These are phyloP conservation scores for Elaeis guineensis DNA, from an alignment of 176 grass and related monocot species.

Conservation along the genomic window DNA sequence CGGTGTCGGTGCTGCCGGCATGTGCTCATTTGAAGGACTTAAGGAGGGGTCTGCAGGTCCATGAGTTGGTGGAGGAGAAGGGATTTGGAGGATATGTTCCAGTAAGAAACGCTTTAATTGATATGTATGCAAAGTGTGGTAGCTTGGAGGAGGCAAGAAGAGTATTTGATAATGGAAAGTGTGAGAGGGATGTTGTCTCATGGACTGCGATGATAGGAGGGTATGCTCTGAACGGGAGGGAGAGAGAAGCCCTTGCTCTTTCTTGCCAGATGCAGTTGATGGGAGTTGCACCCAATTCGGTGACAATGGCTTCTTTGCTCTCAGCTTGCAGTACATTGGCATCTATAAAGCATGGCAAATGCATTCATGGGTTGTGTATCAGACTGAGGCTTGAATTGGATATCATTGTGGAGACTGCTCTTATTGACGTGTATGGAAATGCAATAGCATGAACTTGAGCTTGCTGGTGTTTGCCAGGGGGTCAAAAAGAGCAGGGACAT, in stretches of 20 bases:
- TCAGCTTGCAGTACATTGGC: slow-evolving; percentile 33
- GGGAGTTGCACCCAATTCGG: slow-evolving; percentile 38
- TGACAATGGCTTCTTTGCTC: slow-evolving; percentile 52
- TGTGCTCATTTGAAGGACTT: slow-evolving; percentile 45
- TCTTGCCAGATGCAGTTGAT: slow-evolving; percentile 31
- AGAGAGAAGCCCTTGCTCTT: slow-evolving; percentile 26
- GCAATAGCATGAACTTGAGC: slow-evolving; percentile 15
- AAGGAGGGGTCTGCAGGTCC: slow-evolving; percentile 34
- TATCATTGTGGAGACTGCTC: slow-evolving; percentile 47
- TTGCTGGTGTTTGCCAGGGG: slow-evolving; percentile 25
- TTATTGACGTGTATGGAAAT: slow-evolving; percentile 46
- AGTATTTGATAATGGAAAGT: slow-evolving; percentile 28
- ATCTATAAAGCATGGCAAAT: slow-evolving; percentile 29
- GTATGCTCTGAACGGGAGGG: slow-evolving; percentile 18
- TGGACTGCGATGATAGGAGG: slow-evolving; percentile 64
- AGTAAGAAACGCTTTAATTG: slow-evolving; percentile 49
- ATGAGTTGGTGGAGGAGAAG: slow-evolving; percentile 31
- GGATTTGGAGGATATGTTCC: slow-evolving; percentile 29
- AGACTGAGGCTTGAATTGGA: slow-evolving; percentile 33
- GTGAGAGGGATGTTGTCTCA: slow-evolving; percentile 43
- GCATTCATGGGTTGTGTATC: slow-evolving; percentile 34
- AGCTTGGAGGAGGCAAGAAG: slow-evolving; percentile 35
- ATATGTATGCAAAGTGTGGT: slow-evolving; percentile 69
- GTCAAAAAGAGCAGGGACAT: slow-evolving; percentile 38
- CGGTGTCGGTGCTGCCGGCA: slow-evolving; percentile 46